A percentile compares a stretch with the other conserved stretches of the same genome.
phyloP scores from a whole-genome alignment of 306 rosid genomes.

The Vachellia pachyceras region DNA sequence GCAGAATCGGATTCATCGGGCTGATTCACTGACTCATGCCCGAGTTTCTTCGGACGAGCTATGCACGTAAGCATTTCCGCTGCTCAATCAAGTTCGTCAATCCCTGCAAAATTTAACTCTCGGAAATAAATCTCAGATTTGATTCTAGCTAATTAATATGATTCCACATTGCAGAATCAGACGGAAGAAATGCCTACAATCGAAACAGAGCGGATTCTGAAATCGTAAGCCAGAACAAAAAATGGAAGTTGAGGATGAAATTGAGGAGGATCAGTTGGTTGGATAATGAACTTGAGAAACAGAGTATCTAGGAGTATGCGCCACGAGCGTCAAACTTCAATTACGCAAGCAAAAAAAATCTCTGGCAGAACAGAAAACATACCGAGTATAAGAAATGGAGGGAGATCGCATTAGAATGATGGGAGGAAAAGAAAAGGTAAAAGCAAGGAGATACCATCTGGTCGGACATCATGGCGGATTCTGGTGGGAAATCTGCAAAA shows the following conservation, averaged over 20 bases:
- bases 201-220: not conserved
- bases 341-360: slow-evolving; percentile 45
- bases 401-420: not conserved
- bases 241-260: not conserved
- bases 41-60: slow-evolving; percentile 91
- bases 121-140: not conserved
- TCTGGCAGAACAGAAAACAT: slow-evolving; percentile 30
- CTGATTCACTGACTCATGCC: slow-evolving; percentile 62
- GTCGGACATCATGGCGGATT: slow-evolving; percentile 36
- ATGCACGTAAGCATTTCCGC: slow-evolving; percentile 87
- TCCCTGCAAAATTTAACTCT: slow-evolving; percentile 12
- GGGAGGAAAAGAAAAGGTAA: not conserved
- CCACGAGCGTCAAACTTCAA: slow-evolving; percentile 43
- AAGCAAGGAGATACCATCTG: slow-evolving; percentile 35
- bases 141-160: not conserved
- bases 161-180: slow-evolving; percentile 12
- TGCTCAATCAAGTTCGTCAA: slow-evolving; percentile 3
- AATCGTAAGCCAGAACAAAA: not conserved
- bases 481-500: not conserved
- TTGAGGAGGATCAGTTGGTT: not conserved
- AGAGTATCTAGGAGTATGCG: slow-evolving; percentile 31
- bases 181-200: not conserved
- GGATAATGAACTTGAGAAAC: slow-evolving; percentile 13
- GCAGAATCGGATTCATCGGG: slow-evolving; percentile 58
- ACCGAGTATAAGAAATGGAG: slow-evolving; percentile 16